phyloP scores from a whole-genome alignment of 495 filamentous ascomycete species.

The Aspergillus biplanus region DNA sequence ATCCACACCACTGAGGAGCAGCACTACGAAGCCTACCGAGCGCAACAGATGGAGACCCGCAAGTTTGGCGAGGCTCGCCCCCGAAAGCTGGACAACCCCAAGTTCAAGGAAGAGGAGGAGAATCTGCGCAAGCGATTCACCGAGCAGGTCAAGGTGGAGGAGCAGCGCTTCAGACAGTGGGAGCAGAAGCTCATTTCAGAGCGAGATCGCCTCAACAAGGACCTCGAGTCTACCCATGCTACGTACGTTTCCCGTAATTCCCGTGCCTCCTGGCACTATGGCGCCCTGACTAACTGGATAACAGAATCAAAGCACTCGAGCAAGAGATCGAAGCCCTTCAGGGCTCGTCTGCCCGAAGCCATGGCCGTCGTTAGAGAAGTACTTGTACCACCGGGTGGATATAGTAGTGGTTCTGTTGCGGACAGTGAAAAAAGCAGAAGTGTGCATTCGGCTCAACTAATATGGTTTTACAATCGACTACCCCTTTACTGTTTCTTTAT shows the following conservation, averaged over 20 bases:
- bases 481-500: conserved; percentile 35
- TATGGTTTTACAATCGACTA: conserved; percentile 46
- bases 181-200: conserved; percentile 99
- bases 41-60: conserved; percentile 98
- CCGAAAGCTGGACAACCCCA: conserved; percentile 98
- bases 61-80: conserved; percentile 98
- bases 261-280: not conserved
- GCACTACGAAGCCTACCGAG: conserved; percentile 98
- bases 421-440: conserved; percentile 38
- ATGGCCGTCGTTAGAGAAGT: conserved; percentile 82
- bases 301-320: conserved; percentile 91
- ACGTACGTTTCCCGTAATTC: conserved; percentile 57
- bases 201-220: conserved; percentile 98
- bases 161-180: conserved; percentile 98
- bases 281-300: conserved; percentile 31
- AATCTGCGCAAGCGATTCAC: conserved; percentile 97
- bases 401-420: conserved; percentile 25
- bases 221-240: conserved; percentile 95
- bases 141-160: conserved; percentile 99
- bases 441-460: conserved; percentile 37
- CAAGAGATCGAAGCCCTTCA: conserved; percentile 91
- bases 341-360: conserved; percentile 87
- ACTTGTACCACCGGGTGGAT: conserved; percentile 16
- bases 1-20: conserved; percentile 99
- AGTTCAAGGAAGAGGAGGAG: conserved; percentile 99